Base-by-base conservation (phyloP, 192 early-diverging fungal genomes). In the Coemansia sp. region DNA sequence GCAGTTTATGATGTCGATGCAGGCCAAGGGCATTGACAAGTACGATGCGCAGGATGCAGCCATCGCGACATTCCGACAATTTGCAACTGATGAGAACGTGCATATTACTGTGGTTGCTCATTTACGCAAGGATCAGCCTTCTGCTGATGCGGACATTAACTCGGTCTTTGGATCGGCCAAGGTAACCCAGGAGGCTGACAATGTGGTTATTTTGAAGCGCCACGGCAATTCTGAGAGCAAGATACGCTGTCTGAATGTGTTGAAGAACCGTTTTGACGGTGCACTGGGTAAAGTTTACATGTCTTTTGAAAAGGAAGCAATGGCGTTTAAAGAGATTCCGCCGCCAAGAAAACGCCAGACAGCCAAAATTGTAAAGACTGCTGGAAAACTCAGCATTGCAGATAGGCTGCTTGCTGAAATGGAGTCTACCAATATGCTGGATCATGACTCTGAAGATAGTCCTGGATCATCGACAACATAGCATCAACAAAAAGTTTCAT, bases 151-250 rank as follows among this genome's bases (percentile, higher is more conserved):
- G n/a, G 88, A 88, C 57, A 85, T 89, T 59, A 87, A 88, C 59
- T 88, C 87, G 11, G 74, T 91, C 17, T 89, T 89, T 73, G 90
- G 90, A 27, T 87, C 87, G 32, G 90, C 87, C 51, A 91, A 91
- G 72, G 84, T 90, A 5, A 87, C 90, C 27, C 90, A 91, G 59
- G 90, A 91, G 77, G 87, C 90, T 24, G 90, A 91, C 63, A 91
- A 91, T 75, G 88, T 91, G 0, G 75, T 90, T 7, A 85, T 90
- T 3, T 60, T 91, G 62, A 88, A 91, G 59, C 78, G 82, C 20
- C 46, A 84, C 33, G 82, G 73, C 54, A 66, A 62, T 27, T 54
- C 70, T 11, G 63, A 66, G 14, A 76, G 67, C 70, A 76, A 74
- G 61, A 54, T 80, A 20, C 72, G 85, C 30, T 84, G 72, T 53